Base-by-base conservation (phyloP, 257 asterid genomes). In the Solanum microdontum region DNA sequence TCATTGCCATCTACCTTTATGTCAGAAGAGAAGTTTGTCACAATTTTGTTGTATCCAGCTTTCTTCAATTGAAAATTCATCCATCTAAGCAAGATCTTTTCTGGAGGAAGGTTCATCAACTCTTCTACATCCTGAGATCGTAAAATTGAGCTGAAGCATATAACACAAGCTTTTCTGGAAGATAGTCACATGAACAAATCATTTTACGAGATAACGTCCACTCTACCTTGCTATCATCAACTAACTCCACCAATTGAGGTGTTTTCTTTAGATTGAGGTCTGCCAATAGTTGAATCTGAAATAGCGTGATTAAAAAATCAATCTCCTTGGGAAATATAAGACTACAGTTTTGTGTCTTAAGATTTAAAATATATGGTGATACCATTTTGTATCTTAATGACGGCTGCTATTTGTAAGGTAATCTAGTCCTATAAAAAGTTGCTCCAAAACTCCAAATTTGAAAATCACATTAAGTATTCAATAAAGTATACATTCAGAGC, bases 21-120 rank as follows among this genome's bases (percentile, higher is more conserved):
- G 89, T 97, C 99, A 45, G 98, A 93, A 68, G 99, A 97, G 94
- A 97, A 97, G 91, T 97, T 97, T 82, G 99, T 91, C 88, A 95
- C 96, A 28, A 92, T 96, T 91, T 94, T 97, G 12, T 69, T 51
- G 92, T 95, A 97, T 85, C 93, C 97, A 80, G 97, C 91, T 91
- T 97, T 97, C 89, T 88, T 94, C 92, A 97, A 86, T 91, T 97
- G 99, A 91, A 95, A 97, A 91, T 97, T 95, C 99, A 97, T 95
- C 99, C 99, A 97, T 89, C 98, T 92, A 75, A 97, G 98, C 86
- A 96, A 89, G 87, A 96, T 93, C 91, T 97, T 97, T 87, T 97
- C 99, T 39, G 99, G 99, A 64, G 99, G 94, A 87, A 97, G 91
- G 88, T 96, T 97, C 99, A 95, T 93, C 91, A 95, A 92, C 94